Evolutionary conservation across 2,329 filamentous ascomycete genomes (phyloP), one percentile per base, ranked within the genome.

Genomic region (Aspergillus sp.): DNA sequence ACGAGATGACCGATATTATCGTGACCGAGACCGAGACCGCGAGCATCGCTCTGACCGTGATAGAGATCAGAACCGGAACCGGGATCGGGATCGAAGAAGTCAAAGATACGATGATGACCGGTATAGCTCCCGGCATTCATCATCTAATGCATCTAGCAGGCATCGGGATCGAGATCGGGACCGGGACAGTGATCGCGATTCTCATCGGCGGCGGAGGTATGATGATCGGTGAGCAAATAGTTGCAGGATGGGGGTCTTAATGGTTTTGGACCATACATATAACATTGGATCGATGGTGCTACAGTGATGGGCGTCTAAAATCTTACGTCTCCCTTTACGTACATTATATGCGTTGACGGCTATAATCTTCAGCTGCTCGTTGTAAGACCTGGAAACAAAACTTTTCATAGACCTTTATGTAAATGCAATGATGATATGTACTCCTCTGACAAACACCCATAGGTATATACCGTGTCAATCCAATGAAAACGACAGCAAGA

Each of bases 1-100:
- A 33, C 66, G 62, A 48, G 69, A 72, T 56, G 71, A 76, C 55
- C 70, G 73, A 35, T 66, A 73, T 45, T 70, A 73, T 58, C 69
- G 69, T 27, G 71, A 76, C 51, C 68, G 70, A 41, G 72, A 75
- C 51, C 66, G 70, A 6, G 69, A 73, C 19, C 46, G 46, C 21
- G 25, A 56, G 46, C 54, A 47, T 46, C 54, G 47, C 39, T 61
- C 64, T 27, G 68, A 70, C 35, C 56, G 57, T 33, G 63, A 74
- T 49, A 69, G 70, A 41, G 71, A 74, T 46, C 64, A 69, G 12
- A 70, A 74, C 41, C 66, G 65, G 25, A 68, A 70, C 35, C 65
- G 68, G 14, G 68, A 70, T 27, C 25, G 25, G 25, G 25, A 27
- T 23, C 64, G 66, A 41, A 70, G 70, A 37, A 74, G 62, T 61